Percentiles rank a stretch among this genome's conserved stretches.
These are phyloP conservation scores for Termitomyces sp. DNA, from an alignment of 768 basidiomycete genomes.

Conservation along the genomic window DNA sequence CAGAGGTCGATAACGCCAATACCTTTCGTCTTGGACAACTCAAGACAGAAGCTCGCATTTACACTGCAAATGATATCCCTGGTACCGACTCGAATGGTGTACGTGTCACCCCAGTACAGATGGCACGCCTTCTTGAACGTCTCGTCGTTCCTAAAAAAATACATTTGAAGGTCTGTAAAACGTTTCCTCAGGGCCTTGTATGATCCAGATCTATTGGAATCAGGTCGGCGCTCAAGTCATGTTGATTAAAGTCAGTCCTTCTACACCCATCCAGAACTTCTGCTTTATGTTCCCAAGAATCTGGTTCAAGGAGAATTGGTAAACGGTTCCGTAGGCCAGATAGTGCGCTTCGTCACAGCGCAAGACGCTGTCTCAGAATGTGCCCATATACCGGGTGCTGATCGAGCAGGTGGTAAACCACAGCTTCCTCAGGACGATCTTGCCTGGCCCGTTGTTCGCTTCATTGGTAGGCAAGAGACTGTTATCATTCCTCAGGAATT, in stretches of 20 bases:
- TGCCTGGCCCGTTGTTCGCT: conserved; percentile 60
- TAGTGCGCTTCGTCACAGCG: conserved; percentile 43
- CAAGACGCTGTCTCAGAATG: conserved; percentile 37
- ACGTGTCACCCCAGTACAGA: conserved; percentile 31
- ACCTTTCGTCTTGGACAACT: conserved; percentile 43
- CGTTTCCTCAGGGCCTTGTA: conserved; percentile 1
- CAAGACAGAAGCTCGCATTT: conserved; percentile 33
- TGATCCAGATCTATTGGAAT: not conserved
- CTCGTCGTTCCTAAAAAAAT: conserved; percentile 53
- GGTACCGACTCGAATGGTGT: conserved; percentile 43
- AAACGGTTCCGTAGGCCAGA: conserved; percentile 66
- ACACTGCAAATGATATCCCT: conserved; percentile 41
- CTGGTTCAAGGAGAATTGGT: conserved; percentile 64
- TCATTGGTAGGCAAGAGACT: conserved; percentile 43
- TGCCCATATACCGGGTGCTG: conserved; percentile 35
- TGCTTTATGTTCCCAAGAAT: conserved; percentile 42
- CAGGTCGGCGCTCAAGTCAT: conserved; percentile 85
- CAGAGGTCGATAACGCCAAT: conserved; percentile 75
- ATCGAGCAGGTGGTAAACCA: conserved; percentile 26
- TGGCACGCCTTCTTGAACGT: conserved; percentile 48
- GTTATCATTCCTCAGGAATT: conserved; percentile 58
- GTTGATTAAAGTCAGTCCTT: conserved; percentile 58
- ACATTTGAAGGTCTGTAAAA: conserved; percentile 43
- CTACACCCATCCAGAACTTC: not conserved
- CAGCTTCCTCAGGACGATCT: conserved; percentile 14